These are phyloP conservation scores for Sclerospora graminicola DNA, from an alignment of 352 stramenopile species.

Conservation along the genomic window DNA sequence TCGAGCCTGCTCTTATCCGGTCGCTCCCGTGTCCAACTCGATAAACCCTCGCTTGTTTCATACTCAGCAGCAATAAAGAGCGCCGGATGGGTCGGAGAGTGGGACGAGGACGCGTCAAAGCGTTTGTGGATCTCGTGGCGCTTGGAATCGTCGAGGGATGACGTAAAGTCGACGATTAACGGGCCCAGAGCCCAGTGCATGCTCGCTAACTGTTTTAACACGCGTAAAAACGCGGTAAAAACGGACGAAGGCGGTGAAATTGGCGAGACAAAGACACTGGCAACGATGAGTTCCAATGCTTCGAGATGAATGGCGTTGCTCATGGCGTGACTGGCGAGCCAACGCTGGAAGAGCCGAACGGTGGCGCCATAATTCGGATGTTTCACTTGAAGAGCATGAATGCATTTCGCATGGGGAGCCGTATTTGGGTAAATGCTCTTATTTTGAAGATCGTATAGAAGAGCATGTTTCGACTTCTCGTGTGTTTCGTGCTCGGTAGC, in stretches of 20 bases:
- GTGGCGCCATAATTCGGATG: slow-evolving; percentile 72
- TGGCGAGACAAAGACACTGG: slow-evolving; percentile 52
- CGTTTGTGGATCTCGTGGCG: slow-evolving; percentile 62
- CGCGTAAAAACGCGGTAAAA: slow-evolving; percentile 68
- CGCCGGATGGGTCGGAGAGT: slow-evolving; percentile 38
- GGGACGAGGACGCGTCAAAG: slow-evolving; percentile 66
- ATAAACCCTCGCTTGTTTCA: slow-evolving; percentile 68
- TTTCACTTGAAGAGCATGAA: slow-evolving; percentile 72
- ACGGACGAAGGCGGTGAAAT: slow-evolving; percentile 56
- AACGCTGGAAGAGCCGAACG: slow-evolving; percentile 70
- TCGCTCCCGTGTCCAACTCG: slow-evolving; percentile 66
- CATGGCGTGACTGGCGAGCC: slow-evolving; percentile 72
- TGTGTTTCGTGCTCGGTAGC: no score
- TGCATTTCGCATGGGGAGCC: slow-evolving; percentile 52
- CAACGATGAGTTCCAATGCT: slow-evolving; percentile 72
- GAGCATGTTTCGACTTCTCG: slow-evolving; percentile 43
- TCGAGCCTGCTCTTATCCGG: slow-evolving; percentile 56
- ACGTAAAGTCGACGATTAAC: slow-evolving; percentile 68
- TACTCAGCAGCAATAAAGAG: slow-evolving; percentile 79
- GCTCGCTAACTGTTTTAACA: slow-evolving; percentile 57
- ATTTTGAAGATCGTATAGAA: slow-evolving; percentile 56
- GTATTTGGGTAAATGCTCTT: slow-evolving; percentile 47
- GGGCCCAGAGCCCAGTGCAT: slow-evolving; percentile 70
- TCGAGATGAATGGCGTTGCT: slow-evolving; percentile 59
- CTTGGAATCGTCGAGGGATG: slow-evolving; percentile 42